Evolutionary conservation across 2,329 filamentous ascomycete genomes (phyloP).

Genomic region (Aspergillus pseudotamarii): DNA sequence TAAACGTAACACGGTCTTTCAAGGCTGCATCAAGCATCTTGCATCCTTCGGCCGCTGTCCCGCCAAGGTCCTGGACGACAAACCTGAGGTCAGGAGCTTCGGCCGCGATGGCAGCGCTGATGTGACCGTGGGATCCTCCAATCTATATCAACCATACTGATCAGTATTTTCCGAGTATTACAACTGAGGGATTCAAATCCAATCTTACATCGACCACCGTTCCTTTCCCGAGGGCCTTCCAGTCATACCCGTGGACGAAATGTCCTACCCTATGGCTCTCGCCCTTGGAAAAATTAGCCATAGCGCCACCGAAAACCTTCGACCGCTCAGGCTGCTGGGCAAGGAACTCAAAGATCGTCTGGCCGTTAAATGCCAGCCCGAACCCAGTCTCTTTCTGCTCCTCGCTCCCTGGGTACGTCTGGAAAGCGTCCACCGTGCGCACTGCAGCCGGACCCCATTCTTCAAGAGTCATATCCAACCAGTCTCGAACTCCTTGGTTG

Average conservation of each 20-base stretch:
- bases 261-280: slow-evolving; percentile 2
- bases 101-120: slow-evolving; percentile 7
- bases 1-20: not conserved
- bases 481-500: not conserved
- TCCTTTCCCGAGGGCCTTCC: slow-evolving; percentile 10
- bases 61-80: slow-evolving; percentile 14
- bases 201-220: slow-evolving; percentile 14
- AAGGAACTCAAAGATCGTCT: slow-evolving; percentile 5
- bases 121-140: slow-evolving; percentile 12
- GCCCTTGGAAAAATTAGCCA: slow-evolving; percentile 1
- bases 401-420: slow-evolving; percentile 5
- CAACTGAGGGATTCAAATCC: not conserved
- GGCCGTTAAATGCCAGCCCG: slow-evolving; percentile 1
- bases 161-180: not conserved
- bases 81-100: slow-evolving; percentile 7
- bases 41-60: slow-evolving; percentile 1
- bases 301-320: slow-evolving; percentile 5
- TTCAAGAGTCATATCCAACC: not conserved
- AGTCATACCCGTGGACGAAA: slow-evolving; percentile 10
- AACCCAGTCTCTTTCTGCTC: slow-evolving; percentile 7
- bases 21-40: not conserved
- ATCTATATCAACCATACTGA: slow-evolving; percentile 2
- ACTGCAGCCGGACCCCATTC: slow-evolving; percentile 4
- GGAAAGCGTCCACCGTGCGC: slow-evolving; percentile 2
- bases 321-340: not conserved